These are phyloP conservation scores for Venturia effusa DNA, from an alignment of 2,329 filamentous ascomycete species.

Conservation along the genomic window DNA sequence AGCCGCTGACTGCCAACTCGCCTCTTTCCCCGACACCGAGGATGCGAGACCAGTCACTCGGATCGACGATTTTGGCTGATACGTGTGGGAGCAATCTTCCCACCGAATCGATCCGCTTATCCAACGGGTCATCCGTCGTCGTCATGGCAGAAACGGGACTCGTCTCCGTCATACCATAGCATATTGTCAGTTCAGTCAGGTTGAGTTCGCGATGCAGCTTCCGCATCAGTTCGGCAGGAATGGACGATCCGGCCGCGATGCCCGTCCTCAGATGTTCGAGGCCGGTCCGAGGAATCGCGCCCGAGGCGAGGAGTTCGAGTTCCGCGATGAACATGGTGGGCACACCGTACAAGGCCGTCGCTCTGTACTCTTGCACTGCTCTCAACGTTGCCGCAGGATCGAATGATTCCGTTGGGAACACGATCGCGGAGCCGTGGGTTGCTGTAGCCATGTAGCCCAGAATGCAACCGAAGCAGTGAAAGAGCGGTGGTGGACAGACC, in stretches of 20 bases:
- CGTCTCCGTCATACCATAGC: conserved; percentile 96
- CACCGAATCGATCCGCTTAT: conserved; percentile 63
- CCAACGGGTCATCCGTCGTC: conserved; percentile 59
- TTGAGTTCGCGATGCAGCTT: conserved; percentile 64
- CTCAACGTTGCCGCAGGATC: conserved; percentile 62
- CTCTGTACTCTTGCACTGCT: conserved; percentile 50
- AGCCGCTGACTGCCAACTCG: conserved; percentile 75
- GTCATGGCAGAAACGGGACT: conserved; percentile 70
- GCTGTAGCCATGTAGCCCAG: conserved; percentile 95
- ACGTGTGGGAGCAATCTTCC: conserved; percentile 81
- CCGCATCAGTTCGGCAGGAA: conserved; percentile 72
- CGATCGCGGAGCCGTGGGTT: conserved; percentile 68
- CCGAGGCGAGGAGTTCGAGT: conserved; percentile 60
- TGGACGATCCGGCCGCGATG: conserved; percentile 78
- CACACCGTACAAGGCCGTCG: conserved; percentile 72
- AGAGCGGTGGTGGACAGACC: conserved; percentile 49
- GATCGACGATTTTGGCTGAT: conserved; percentile 63
- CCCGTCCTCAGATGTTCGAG: conserved; percentile 69
- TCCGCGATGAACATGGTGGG: conserved; percentile 92
- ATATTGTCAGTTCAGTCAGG: conserved; percentile 74
- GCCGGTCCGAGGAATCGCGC: conserved; percentile 32
- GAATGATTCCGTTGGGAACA: conserved; percentile 82
- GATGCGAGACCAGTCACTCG: conserved; percentile 45
- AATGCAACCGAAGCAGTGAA: conserved; percentile 76
- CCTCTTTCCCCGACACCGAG: conserved; percentile 58